Evolutionary conservation across 768 basidiomycete genomes (phyloP), one percentile per base, ranked within the genome.

Genomic region (Kwoniella bestiolae): DNA sequence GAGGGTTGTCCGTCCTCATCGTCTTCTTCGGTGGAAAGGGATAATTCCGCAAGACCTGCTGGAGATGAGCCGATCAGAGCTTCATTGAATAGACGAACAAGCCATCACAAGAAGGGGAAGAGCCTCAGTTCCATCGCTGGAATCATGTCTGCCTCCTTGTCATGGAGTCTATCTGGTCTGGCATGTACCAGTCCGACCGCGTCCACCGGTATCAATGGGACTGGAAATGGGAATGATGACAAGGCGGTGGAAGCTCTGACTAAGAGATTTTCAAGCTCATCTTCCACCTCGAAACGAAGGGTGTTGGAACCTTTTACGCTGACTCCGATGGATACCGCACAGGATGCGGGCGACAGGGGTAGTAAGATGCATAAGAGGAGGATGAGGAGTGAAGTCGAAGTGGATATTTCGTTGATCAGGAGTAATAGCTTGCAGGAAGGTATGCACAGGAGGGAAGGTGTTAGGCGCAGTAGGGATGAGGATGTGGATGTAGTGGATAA

Each of bases 91-190:
- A n/a, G n/a, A n/a, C n/a, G 25, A 26, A 51, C 5, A 28, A 12
- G 23, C 18, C 52, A 55, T 34, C 73, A 75, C 47, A 47, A 32
- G 5, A 73, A 73, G 47, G 68, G 67, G 11, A 47, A 62, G 25
- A 71, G 69, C n/a, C 31, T 76, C 26, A 63, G 71, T 8, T 71
- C 67, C 9, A 35, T 76, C 0, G 74, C 71, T 21, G 69, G 65
- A 14, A 67, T 71, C 38, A 68, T 76, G 56, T 65, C 71, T 2
- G 66, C 66, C 0, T 68, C 66, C 5, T 31, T 67, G 11, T 52
- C 47, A 4, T 63, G 66, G 66, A 49, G 61, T 44, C 23, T 63
- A 2, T 59, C 61, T 1, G 51, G 57, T 16, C 23, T 65, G 28
- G 12, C 56, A 6, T 65, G 56, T 18, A 52, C 56, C 47, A 49